Evolutionary conservation across 768 basidiomycete genomes (phyloP).

Genomic region (Agaricus blazei): DNA sequence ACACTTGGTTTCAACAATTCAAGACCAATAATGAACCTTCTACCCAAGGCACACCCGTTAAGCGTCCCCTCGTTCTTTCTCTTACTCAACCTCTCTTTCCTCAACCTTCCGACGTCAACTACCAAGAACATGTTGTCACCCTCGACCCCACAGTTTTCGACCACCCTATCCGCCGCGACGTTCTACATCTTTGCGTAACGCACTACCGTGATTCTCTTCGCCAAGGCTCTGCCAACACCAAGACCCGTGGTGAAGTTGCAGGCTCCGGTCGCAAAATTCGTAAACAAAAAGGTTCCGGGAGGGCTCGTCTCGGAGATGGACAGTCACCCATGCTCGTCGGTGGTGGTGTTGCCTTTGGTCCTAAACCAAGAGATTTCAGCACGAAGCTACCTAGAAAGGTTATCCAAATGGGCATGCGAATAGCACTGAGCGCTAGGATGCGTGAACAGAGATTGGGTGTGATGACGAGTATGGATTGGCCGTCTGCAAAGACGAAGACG

Average conservation of each 20-base stretch:
- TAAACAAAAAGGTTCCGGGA: constrained; percentile 88
- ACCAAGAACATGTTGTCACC: constrained; percentile 46
- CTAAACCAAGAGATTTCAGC: constrained; percentile 87
- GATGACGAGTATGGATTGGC: constrained; percentile 70
- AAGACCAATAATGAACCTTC: not conserved
- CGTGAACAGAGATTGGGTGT: constrained; percentile 71
- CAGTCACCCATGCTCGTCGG: constrained; percentile 86
- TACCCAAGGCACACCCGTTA: constrained; percentile 29
- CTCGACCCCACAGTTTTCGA: constrained; percentile 82
- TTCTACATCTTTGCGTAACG: constrained; percentile 87
- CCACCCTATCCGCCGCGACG: constrained; percentile 85
- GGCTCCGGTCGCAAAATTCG: constrained; percentile 89
- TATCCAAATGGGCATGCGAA: constrained; percentile 87
- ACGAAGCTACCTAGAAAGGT: constrained; percentile 93
- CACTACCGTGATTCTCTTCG: constrained; percentile 85
- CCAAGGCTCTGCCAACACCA: constrained; percentile 90
- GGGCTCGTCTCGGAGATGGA: constrained; percentile 84
- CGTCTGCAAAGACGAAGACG: constrained; percentile 63
- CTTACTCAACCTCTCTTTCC: constrained; percentile 54
- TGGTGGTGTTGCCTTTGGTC: constrained; percentile 90
- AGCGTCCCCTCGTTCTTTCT: constrained; percentile 52
- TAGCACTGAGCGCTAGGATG: constrained; percentile 82
- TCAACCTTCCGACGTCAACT: constrained; percentile 30
- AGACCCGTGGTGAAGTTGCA: constrained; percentile 85
- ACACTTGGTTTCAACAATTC: not conserved